A percentile compares a stretch with the other conserved stretches of the same genome.
These are phyloP conservation scores for Metarhizium robertsii DNA, from an alignment of 2,329 filamentous ascomycete species.

Conservation along the genomic window DNA sequence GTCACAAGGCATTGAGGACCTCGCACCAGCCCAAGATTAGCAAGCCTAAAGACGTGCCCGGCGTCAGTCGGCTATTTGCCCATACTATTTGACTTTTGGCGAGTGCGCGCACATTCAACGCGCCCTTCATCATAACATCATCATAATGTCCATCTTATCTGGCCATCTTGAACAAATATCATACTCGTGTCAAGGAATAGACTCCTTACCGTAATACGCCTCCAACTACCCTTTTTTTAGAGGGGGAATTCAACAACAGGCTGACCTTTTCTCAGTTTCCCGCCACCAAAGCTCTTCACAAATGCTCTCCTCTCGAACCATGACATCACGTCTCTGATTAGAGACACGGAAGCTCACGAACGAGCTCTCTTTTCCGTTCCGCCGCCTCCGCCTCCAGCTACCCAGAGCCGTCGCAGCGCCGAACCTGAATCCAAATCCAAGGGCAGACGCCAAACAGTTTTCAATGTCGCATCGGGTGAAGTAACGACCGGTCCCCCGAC, in stretches of 20 bases:
- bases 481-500: conserved; percentile 47
- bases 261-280: conserved; percentile 51
- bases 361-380: conserved; percentile 91
- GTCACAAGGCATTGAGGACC: no score
- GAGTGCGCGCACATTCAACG: not conserved
- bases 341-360: conserved; percentile 91
- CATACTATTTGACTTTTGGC: not conserved
- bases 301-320: conserved; percentile 81
- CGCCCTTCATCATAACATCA: not conserved
- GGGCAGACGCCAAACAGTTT: conserved; percentile 51
- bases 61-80: no score
- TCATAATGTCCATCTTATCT: conserved; percentile 56
- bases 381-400: conserved; percentile 52
- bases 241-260: no score
- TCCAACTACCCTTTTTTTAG: not conserved
- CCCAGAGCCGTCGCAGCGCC: conserved; percentile 23
- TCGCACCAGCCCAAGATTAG: no score
- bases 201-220: conserved; percentile 54
- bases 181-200: conserved; percentile 67
- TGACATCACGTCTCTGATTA: conserved; percentile 90
- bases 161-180: conserved; percentile 69
- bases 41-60: no score
- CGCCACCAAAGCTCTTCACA: conserved; percentile 86
- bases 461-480: conserved; percentile 55
- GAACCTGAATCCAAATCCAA: conserved; percentile 29